A percentile compares a stretch with the other conserved stretches of the same genome.
Conservation (phyloP, 345 rosid species). For the Citrus hindsii region DNA sequence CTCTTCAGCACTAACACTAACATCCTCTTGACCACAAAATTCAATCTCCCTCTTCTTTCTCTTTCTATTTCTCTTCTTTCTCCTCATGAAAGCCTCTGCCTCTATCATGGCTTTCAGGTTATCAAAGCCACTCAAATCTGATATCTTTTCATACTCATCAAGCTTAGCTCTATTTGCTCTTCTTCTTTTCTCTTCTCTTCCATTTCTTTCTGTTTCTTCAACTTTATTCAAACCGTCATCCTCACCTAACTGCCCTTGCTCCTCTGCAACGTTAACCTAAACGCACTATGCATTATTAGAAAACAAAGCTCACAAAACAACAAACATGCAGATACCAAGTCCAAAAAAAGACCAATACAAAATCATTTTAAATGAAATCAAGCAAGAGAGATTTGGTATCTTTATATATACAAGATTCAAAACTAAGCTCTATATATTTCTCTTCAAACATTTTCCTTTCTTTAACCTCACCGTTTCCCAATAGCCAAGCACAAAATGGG, state of each 20-base stretch:
- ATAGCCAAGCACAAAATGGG: background rate
- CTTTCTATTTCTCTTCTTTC: conserved; percentile 11
- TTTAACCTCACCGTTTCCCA: background rate
- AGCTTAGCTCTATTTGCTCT: background rate
- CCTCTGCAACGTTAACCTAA: conserved; percentile 13
- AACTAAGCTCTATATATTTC: background rate
- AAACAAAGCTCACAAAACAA: background rate
- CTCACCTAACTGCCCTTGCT: background rate
- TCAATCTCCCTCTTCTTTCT: background rate
- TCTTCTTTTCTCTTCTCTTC: background rate
- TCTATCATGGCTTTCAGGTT: conserved; percentile 14
- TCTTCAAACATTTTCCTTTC: background rate
- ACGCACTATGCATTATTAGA: background rate
- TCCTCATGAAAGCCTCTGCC: conserved; percentile 13
- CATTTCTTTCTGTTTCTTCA: background rate
- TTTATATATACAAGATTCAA: background rate
- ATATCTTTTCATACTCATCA: conserved; percentile 5
- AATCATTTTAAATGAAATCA: background rate
- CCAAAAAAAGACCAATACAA: background rate
- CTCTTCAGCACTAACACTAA: background rate
- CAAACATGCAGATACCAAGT: background rate
- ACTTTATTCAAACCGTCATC: background rate
- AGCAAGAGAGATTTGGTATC: background rate
- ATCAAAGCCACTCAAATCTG: conserved; percentile 13
- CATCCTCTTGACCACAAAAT: background rate